Evolutionary conservation across 441 rosid genomes (phyloP), one percentile per base, ranked within the genome.

Genomic region (Corymbia citriodora): DNA sequence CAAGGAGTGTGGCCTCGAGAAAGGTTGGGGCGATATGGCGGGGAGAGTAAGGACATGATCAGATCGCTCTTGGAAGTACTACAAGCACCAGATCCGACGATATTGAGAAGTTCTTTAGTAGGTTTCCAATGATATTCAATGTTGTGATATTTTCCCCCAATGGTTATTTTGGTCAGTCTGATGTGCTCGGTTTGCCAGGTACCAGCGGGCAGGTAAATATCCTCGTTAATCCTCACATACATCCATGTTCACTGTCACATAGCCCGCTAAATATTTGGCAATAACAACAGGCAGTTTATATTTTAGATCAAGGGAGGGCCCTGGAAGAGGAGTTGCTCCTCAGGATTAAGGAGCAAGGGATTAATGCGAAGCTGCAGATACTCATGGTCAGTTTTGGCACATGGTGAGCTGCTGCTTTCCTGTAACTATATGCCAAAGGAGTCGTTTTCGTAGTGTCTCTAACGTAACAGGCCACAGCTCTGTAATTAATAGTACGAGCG

Each of bases 1-100:
- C 87, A 95, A 95, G 91, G 99, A 95, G 88, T 96, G 96, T 97
- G 99, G 99, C 7, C 95, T 98, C n/a, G 99, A 98, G 94, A 97
- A 93, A 89, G 99, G 99, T 29, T 97, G 99, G 99, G 99, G 98
- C 70, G 94, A 95, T 74, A 94, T 91, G 0, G 97, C 96, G 2
- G 95, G 92, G 59, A 93, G 91, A 91, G 98, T 91, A 95, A 89
- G 90, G 97, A 97, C 82, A 97, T 95, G 55, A 96, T 97, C 94
- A 92, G 96, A 91, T 92, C 93, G 10, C 96, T 97, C 53, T 97
- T 98, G 5, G 99, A 97, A 94, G 95, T 96, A 54, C 94, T 97
- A 29, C 97, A 97, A 93, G 99, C 99, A 3, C 96, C 99, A 0
- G 99, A 97, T 90, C 96, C 99, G 10, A 33, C 3, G 6, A 94